Evolutionary conservation across 2,329 filamentous ascomycete genomes (phyloP).

Genomic region (Claviceps fusiformis): DNA sequence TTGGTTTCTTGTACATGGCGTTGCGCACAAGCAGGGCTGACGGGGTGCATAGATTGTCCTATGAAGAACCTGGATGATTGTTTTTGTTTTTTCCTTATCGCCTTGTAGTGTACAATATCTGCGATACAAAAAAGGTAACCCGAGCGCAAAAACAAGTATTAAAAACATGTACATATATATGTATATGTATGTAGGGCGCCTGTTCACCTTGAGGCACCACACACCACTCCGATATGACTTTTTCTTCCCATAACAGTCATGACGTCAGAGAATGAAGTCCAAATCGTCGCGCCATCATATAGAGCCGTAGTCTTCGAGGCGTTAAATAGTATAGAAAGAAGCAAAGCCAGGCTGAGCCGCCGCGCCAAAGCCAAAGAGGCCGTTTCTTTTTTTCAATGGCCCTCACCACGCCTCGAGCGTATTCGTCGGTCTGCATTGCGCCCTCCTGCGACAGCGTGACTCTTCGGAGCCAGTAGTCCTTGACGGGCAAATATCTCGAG

Average conservation of each 20-base stretch:
- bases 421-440: slow-evolving; percentile 7
- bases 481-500: slow-evolving; percentile 6
- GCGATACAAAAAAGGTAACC: too few species aligned
- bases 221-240: not conserved
- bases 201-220: not conserved
- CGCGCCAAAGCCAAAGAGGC: slow-evolving; percentile 9
- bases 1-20: not conserved
- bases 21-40: not conserved
- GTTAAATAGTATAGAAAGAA: slow-evolving; percentile 12
- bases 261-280: not conserved
- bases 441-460: slow-evolving; percentile 1
- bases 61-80: not conserved
- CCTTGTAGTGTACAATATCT: too few species aligned
- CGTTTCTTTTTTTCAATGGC: slow-evolving; percentile 7
- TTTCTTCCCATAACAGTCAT: too few species aligned
- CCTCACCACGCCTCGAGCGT: slow-evolving; percentile 7
- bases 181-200: not conserved
- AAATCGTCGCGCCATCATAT: not conserved
- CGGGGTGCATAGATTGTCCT: not conserved
- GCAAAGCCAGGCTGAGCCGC: slow-evolving; percentile 5
- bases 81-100: not conserved
- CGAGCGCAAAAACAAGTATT: not conserved
- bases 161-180: not conserved
- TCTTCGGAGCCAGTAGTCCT: slow-evolving; percentile 8
- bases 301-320: not conserved